Base-by-base conservation (phyloP, 768 basidiomycete genomes). In the Lyophyllum atratum region DNA sequence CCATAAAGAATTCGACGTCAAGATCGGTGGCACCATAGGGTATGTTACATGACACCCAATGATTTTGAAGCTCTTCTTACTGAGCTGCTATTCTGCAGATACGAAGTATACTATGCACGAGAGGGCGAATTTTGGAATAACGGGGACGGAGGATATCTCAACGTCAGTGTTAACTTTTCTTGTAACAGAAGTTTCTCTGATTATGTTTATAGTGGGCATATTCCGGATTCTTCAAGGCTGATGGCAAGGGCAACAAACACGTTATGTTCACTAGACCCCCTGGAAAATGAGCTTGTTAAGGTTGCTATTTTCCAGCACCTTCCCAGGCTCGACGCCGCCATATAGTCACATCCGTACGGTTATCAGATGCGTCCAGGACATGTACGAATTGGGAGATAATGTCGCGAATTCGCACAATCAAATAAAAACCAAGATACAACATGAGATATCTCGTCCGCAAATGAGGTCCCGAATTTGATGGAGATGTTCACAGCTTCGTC, bases 1-100 rank as follows among this genome's bases (percentile, higher is more conserved):
- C 19, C 68, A 68, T 45, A 60, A 66, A 49, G 68, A 69, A 42
- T 62, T 69, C 53, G 57, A 59, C 19, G 55, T 63, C 49, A 55
- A 45, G n/a, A 28, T 65, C 14, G 25, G 50, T 15, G 55, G 55
- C 24, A 69, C 65, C 11, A 39, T 66, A 8, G 61, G 59, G 61
- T 62, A 42, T 19, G 44, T 54, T 21, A 25, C 39, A 4, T 43
- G 33, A 21, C 15, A 12, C 17, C 11, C 19, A 19, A 2, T 22
- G 19, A 4, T 26, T 49, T 17, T 29, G 21, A 4, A 17, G 14
- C 21, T 49, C 48, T n/a, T n/a, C n/a, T n/a, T n/a, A n/a, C n/a
- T n/a, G 14, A 33, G 26, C 9, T n/a, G 28, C 1, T 17, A 11
- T 40, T 2, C 31, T 10, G n/a, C 50, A 62, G 52, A 1, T 62